Base-by-base conservation (phyloP, 805 yeast genomes). In the Pichia eremophila region DNA sequence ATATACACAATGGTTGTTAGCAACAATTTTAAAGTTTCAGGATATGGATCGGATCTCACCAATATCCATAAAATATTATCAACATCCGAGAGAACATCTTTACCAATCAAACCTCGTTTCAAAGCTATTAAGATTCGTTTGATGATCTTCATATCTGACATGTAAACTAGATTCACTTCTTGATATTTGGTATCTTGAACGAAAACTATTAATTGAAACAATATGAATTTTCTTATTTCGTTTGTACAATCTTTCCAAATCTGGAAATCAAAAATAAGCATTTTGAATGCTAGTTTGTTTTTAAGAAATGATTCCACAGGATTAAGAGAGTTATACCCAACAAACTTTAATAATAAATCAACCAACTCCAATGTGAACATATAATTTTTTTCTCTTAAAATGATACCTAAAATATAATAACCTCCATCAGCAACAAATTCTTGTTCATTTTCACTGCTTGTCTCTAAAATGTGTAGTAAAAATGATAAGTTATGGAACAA, bases 351-450 rank as follows among this genome's bases (percentile, higher is more conserved):
- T 19, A 84, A 63, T 3, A 71, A 47, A 45, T 75, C 75, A 14
- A 83, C 56, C 3, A 80, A 63, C 18, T 70, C 71, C n/a, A 75
- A 52, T 7, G 64, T 57, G 4, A 74, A 62, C 45, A 55, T 52
- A 5, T 56, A 57, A 51, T 67, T 70, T 56, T 77, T 79, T 28
- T 72, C 65, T 39, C 72, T 74, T 28, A 83, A 55, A 9, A 84
- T 57, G 0, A 81, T 72, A 0, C 76, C 72, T 2, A 84, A 57
- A 3, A 81, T 70, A 27, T 77, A 78, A 55, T 78, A 84, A 1
- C 89, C 89, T 52, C 74, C 75, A 4, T 69, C 66, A 17, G 72
- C 67, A 53, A 81, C 86, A 57, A 83, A 75, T 50, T 81, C 87
- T 45, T 74, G 64, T 39, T 80, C 66, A 74, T 81, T 71, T 4